Conservation (phyloP, 139 green algal species). For the Tetraselmis striata region DNA sequence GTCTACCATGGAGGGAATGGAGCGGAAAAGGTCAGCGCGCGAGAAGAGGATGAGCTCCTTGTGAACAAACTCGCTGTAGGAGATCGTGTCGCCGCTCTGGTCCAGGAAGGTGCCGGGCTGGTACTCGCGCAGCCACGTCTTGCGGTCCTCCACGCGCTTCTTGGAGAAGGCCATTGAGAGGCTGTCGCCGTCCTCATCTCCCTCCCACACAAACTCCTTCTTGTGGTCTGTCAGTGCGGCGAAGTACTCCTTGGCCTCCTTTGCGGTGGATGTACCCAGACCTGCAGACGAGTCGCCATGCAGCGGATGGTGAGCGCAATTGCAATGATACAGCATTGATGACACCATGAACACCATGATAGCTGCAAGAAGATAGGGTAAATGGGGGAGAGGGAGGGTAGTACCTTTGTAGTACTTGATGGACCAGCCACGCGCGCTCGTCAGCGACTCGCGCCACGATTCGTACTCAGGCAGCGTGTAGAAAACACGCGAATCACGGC, state of each 20-base stretch:
- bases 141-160: conserved; percentile 96
- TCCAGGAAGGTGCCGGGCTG: conserved; percentile 91
- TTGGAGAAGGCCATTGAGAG: conserved; percentile 99
- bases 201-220: conserved; percentile 84
- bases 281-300: no score
- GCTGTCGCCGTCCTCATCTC: conserved; percentile 59
- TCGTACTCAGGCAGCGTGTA: conserved; percentile 99
- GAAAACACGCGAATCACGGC: conserved; percentile 70
- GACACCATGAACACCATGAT: background rate
- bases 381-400: background rate
- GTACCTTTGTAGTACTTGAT: conserved; percentile 99
- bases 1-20: conserved; percentile 93
- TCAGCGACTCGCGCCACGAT: conserved; percentile 75
- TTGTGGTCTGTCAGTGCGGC: conserved; percentile 67
- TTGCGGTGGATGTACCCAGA: conserved; percentile 89
- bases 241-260: conserved; percentile 98
- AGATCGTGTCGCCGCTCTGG: conserved; percentile 65
- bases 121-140: conserved; percentile 83
- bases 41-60: conserved; percentile 94
- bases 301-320: no score
- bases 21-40: conserved; percentile 87
- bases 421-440: conserved; percentile 60
- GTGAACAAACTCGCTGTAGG: conserved; percentile 94
- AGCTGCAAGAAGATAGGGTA: background rate
- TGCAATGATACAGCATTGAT: background rate